Evolutionary conservation across 106 monocot genomes (phyloP).

Genomic region (Dactylorhiza incarnata): DNA sequence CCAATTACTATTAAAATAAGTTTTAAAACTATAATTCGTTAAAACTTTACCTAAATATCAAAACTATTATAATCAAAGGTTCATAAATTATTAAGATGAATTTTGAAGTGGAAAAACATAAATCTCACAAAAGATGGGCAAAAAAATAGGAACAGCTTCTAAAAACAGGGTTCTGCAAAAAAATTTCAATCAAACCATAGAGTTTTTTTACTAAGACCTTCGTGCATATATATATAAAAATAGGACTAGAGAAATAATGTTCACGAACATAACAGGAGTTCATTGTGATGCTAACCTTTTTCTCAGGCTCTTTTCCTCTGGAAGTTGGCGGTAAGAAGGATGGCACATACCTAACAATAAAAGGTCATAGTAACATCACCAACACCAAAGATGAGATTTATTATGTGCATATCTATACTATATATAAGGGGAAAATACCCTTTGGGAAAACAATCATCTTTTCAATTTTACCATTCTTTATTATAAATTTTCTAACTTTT

Average conservation of each 20-base stretch:
- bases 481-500: too few relatives aligned
- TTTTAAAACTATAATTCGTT: neutral
- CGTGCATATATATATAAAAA: neutral
- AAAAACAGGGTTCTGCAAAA: neutral
- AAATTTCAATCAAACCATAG: neutral
- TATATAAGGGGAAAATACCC: neutral
- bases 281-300: conserved; percentile 40
- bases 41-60: neutral
- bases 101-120: neutral
- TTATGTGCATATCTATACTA: neutral
- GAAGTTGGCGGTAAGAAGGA: conserved; percentile 88
- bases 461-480: too few relatives aligned
- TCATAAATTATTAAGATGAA: neutral
- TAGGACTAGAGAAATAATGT: neutral
- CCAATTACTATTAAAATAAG: neutral
- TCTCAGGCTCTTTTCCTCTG: conserved; percentile 78
- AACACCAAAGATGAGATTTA: neutral
- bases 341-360: conserved; percentile 83
- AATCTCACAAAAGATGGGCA: neutral
- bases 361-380: too few relatives aligned
- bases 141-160: neutral
- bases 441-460: neutral
- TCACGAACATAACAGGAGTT: neutral
- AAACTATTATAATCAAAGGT: neutral
- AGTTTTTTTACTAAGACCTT: neutral